A percentile compares a stretch with the other conserved stretches of the same genome.
Conservation (phyloP, 192 early-diverging fungal genomes). For the Podochytrium sp. region DNA sequence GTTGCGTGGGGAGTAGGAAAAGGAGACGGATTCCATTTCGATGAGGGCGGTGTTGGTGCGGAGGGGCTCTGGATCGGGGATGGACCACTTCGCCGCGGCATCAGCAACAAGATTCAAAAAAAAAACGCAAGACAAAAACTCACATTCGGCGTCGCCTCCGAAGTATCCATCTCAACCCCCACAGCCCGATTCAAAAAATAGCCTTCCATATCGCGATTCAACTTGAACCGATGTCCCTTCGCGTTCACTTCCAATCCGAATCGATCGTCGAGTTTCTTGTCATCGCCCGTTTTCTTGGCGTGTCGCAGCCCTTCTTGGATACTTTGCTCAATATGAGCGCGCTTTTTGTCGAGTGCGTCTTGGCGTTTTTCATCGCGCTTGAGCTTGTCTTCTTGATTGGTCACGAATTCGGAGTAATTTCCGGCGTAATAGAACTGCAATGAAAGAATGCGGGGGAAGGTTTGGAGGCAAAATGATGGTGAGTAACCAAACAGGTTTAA, state of each 20-base stretch:
- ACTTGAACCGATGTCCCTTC: conserved; percentile 48
- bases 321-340: conserved; percentile 74
- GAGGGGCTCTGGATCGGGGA: conserved; percentile 71
- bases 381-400: conserved; percentile 73
- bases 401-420: conserved; percentile 85
- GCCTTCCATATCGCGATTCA: conserved; percentile 49
- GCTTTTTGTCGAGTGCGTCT: conserved; percentile 67
- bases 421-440: conserved; percentile 70
- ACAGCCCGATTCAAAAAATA: conserved; percentile 21
- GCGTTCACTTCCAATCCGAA: conserved; percentile 53
- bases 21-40: conserved; percentile 61
- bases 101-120: background rate
- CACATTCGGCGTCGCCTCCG: conserved; percentile 52
- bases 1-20: conserved; percentile 37
- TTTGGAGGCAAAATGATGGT: too few relatives aligned
- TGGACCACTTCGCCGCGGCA: conserved; percentile 49
- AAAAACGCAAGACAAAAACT: background rate
- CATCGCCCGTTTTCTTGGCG: conserved; percentile 77
- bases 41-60: conserved; percentile 71
- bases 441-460: too few relatives aligned
- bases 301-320: conserved; percentile 77
- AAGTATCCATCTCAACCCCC: conserved; percentile 32
- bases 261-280: conserved; percentile 68
- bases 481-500: background rate
- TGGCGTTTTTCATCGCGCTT: conserved; percentile 68